A percentile compares a stretch with the other conserved stretches of the same genome.
Evolutionary conservation across 331 rosid species (phyloP).

Genomic region (Prunus yedoensis): DNA sequence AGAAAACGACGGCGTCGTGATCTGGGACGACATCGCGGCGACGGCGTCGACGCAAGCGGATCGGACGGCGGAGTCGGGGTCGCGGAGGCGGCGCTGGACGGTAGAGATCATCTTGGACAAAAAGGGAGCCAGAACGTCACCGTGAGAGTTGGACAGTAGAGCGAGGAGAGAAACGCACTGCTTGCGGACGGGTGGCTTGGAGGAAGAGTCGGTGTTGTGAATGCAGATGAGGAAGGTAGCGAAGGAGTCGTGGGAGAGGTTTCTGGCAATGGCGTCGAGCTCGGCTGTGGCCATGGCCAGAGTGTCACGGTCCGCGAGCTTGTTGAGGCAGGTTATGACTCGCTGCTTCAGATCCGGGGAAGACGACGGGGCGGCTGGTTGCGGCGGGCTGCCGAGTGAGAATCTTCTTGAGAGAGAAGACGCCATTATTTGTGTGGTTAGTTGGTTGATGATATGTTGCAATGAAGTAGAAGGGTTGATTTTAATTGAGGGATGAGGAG

Average conservation of each 20-base stretch:
- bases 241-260: constrained; percentile 54
- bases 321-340: constrained; percentile 74
- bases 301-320: constrained; percentile 93
- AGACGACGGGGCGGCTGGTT: constrained; percentile 31
- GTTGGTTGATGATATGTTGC: neutral
- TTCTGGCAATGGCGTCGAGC: constrained; percentile 72
- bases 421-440: constrained; percentile 29
- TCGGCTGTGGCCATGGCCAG: constrained; percentile 70
- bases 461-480: neutral
- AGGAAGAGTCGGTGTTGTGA: constrained; percentile 77
- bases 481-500: neutral
- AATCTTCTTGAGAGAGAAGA: constrained; percentile 55
- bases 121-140: constrained; percentile 69
- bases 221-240: constrained; percentile 81
- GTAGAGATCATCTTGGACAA: constrained; percentile 75
- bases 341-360: constrained; percentile 76
- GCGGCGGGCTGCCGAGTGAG: constrained; percentile 53
- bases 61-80: constrained; percentile 76
- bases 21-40: constrained; percentile 70
- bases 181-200: constrained; percentile 83
- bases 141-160: constrained; percentile 65
- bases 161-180: constrained; percentile 72
- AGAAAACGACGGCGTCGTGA: constrained; percentile 75
- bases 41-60: constrained; percentile 83
- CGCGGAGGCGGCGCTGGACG: constrained; percentile 83